Conservation (phyloP, 78 protist species). For the Dictyostelium firmibasis region DNA sequence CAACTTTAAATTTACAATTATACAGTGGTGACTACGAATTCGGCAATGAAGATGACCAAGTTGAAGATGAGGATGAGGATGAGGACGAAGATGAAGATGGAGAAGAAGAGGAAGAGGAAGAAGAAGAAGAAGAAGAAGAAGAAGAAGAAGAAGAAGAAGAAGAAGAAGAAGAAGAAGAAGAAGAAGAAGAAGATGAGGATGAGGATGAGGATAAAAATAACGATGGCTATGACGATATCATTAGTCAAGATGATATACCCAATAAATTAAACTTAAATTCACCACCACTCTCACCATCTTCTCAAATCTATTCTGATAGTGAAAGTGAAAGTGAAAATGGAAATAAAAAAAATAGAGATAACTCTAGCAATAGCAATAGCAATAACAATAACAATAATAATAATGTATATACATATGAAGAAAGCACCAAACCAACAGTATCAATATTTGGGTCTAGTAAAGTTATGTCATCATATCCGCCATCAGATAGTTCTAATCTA, state of each 20-base stretch:
- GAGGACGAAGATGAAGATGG: neutral
- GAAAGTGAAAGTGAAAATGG: neutral
- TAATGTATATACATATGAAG: neutral
- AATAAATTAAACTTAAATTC: neutral
- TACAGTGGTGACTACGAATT: neutral
- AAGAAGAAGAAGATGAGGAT: neutral
- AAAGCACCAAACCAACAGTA: neutral
- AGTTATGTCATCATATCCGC: conserved; percentile 12
- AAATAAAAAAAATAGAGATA: neutral
- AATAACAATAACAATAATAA: neutral
- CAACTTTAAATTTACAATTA: neutral
- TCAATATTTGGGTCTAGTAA: conserved; percentile 2
- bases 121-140: neutral
- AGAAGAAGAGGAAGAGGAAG: neutral
- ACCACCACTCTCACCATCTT: neutral
- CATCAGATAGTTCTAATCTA: neutral
- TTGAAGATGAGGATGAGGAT: neutral
- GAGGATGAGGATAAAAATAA: neutral
- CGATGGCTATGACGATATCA: neutral
- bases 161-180: no score
- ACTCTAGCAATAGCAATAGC: neutral
- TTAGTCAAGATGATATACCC: neutral
- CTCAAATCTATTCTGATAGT: neutral
- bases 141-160: no score
- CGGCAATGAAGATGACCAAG: neutral